Conservation (phyloP, 1,284 basidiomycete species). For the Ganoderma lingzhi region DNA sequence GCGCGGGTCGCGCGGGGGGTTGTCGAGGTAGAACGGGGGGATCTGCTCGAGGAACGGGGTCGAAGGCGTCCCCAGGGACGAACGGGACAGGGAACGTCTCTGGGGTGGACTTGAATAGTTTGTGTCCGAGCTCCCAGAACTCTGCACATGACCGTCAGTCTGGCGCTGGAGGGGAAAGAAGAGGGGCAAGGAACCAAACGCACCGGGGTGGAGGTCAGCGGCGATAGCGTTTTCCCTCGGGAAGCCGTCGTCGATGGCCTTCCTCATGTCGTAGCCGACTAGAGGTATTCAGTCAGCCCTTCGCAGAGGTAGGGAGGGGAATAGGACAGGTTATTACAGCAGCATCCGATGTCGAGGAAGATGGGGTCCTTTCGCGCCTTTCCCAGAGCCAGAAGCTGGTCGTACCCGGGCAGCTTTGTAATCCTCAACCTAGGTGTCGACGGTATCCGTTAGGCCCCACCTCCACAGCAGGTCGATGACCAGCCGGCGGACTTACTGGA, state of each 20-base stretch:
- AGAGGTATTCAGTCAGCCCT: background rate
- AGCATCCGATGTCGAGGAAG: constrained; percentile 16
- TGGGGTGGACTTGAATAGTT: constrained; percentile 40
- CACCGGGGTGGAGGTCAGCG: constrained; percentile 32
- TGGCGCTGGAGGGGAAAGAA: constrained; percentile 29
- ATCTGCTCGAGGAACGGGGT: constrained; percentile 43
- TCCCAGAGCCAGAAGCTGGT: constrained; percentile 9
- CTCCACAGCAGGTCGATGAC: background rate
- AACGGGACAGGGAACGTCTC: constrained; percentile 52
- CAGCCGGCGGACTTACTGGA: constrained; percentile 8
- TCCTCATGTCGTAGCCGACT: constrained; percentile 11
- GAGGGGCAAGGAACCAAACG: constrained; percentile 12
- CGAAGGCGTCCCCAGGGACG: constrained; percentile 51
- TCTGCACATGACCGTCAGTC: constrained; percentile 29
- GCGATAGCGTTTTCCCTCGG: constrained; percentile 35
- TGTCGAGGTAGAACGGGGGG: constrained; percentile 13
- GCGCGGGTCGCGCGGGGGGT: constrained; percentile 30
- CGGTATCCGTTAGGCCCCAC: background rate
- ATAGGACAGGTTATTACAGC: constrained; percentile 30
- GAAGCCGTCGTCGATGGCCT: constrained; percentile 35
- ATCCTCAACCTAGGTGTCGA: background rate
- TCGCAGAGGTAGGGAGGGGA: too few species aligned
- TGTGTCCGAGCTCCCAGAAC: constrained; percentile 42
- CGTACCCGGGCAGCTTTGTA: constrained; percentile 11
- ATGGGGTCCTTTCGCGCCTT: constrained; percentile 10